A percentile compares a stretch with the other conserved stretches of the same genome.
Conservation (phyloP, 2,329 filamentous ascomycete genomes). For the Aspergillus costaricaensis region DNA sequence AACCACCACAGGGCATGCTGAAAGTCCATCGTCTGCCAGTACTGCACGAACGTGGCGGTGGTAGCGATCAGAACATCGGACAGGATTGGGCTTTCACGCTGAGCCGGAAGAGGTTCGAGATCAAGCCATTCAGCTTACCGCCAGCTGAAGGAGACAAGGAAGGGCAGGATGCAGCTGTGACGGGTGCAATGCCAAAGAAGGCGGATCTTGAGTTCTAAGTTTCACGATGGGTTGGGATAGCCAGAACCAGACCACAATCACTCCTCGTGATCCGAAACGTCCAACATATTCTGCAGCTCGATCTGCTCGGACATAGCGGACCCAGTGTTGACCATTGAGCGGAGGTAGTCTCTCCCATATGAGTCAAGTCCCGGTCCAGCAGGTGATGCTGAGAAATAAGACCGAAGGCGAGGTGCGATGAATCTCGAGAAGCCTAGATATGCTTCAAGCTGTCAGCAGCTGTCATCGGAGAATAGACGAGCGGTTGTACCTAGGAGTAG, state of each 20-base stretch:
- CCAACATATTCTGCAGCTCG: conserved; percentile 63
- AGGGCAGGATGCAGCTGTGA: conserved; percentile 54
- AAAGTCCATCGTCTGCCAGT: conserved; percentile 81
- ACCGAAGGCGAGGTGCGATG: conserved; percentile 55
- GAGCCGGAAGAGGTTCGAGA: conserved; percentile 78
- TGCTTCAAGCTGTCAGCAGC: conserved; percentile 35
- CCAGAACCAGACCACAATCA: conserved; percentile 21
- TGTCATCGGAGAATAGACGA: not conserved
- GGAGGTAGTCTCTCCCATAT: conserved; percentile 59
- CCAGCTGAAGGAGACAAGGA: conserved; percentile 76
- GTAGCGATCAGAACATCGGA: conserved; percentile 67
- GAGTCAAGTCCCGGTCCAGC: conserved; percentile 47
- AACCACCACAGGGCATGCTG: conserved; percentile 82
- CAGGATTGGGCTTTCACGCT: conserved; percentile 91
- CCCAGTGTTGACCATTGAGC: conserved; percentile 57
- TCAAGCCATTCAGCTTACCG: conserved; percentile 86
- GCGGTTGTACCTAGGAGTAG: conserved; percentile 33
- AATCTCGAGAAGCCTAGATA: conserved; percentile 59
- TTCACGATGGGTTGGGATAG: not conserved
- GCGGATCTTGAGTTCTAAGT: conserved; percentile 72
- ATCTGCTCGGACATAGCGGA: conserved; percentile 62
- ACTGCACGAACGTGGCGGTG: conserved; percentile 84
- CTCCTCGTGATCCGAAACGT: conserved; percentile 43
- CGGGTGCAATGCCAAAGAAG: conserved; percentile 58
- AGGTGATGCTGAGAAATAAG: conserved; percentile 48